These are phyloP conservation scores for Pestalotiopsis sp. DNA, from an alignment of 2,329 filamentous ascomycete genomes.

Conservation along the genomic window DNA sequence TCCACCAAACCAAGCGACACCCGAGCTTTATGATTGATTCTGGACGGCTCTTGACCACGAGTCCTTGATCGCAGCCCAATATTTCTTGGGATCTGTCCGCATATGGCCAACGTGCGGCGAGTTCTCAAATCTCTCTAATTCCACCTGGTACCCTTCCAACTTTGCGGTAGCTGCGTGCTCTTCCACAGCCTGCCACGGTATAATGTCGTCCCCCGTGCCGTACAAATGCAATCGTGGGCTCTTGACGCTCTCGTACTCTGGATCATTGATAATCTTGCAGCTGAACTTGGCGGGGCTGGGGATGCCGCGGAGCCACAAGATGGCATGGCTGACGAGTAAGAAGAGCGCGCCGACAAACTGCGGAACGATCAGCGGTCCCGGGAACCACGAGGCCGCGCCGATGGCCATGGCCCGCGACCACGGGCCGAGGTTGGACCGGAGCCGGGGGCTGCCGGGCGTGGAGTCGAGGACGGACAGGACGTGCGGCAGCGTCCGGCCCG, in stretches of 20 bases:
- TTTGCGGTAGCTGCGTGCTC: constrained; percentile 51
- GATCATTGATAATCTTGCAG: constrained; percentile 38
- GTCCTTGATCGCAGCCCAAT: constrained; percentile 47
- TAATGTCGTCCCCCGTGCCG: constrained; percentile 59
- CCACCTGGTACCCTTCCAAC: constrained; percentile 50
- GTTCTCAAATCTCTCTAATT: constrained; percentile 56
- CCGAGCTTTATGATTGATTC: neutral
- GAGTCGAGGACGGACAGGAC: constrained; percentile 54
- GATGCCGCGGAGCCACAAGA: constrained; percentile 38
- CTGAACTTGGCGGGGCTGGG: constrained; percentile 45
- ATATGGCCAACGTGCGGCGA: constrained; percentile 66
- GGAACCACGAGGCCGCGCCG: constrained; percentile 48
- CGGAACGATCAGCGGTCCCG: constrained; percentile 52
- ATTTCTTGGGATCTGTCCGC: constrained; percentile 55
- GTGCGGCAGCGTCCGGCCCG: constrained; percentile 45
- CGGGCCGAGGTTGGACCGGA: constrained; percentile 45
- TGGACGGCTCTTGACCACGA: neutral
- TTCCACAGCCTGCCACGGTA: constrained; percentile 58
- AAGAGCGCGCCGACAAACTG: constrained; percentile 49
- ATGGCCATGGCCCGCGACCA: constrained; percentile 58
- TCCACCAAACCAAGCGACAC: neutral
- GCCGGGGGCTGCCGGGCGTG: constrained; percentile 50
- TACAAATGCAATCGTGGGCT: constrained; percentile 60
- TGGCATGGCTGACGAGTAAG: constrained; percentile 38
- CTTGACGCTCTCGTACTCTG: constrained; percentile 32